Base-by-base conservation (phyloP, 1,284 basidiomycete species). In the Erythrobasidium hasegawianum region DNA sequence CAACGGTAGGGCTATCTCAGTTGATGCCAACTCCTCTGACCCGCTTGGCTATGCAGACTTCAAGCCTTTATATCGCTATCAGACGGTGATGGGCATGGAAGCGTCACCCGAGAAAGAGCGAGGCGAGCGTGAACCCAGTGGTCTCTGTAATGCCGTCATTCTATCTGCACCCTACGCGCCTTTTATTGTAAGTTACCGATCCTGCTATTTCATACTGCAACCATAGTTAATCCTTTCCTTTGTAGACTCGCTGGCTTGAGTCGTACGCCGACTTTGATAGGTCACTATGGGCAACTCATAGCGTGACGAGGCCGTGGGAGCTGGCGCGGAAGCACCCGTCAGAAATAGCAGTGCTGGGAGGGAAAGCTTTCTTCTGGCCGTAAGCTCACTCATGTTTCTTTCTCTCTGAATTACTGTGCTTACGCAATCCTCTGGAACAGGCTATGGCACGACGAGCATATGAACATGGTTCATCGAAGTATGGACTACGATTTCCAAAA, bases 341-440 rank as follows among this genome's bases (percentile, higher is more conserved):
- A 13, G 80, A 81, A 57, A 69, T 81, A 20, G 80, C 80, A 43
- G 80, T 81, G 7, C 71, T 82, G 11, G 76, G 76, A 57, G 74
- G 78, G 43, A 71, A 75, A 43, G 80, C 80, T 0, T 80, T 82
- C 73, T 82, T 81, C 72, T 81, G 78, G 77, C 81, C 81, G 1
- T 65, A 39, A 2, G 62, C n/a, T 65, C 16, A 27, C 26, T n/a
- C n/a, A n/a, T n/a, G n/a, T n/a, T n/a, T n/a, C n/a, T n/a, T n/a
- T n/a, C n/a, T n/a, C n/a, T n/a, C n/a, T n/a, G n/a, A n/a, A n/a
- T n/a, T n/a, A n/a, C n/a, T 14, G 10, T 55, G 18, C 18, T 26
- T 3, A 8, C 50, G 16, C 7, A 16, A 9, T 40, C 2, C 22
- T n/a, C n/a, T n/a, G n/a, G 26, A 7, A n/a, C 50, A 67, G 57